These are phyloP conservation scores for Rhodosporidiobolus odoratus DNA, from an alignment of 768 basidiomycete genomes.

Conservation along the genomic window DNA sequence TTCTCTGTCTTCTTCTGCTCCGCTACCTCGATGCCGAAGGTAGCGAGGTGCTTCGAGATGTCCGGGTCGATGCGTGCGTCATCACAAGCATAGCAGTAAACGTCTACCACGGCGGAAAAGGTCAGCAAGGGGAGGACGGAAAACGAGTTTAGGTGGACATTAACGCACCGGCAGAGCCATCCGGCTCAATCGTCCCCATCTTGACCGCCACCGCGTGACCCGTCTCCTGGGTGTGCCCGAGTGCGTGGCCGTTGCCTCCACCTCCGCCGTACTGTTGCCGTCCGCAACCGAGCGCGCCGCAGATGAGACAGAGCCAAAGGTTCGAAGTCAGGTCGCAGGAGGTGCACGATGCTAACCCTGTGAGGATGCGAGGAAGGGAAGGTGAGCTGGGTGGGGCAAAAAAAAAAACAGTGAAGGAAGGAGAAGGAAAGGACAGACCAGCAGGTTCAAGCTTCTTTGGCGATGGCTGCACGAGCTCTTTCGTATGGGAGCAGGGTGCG, in stretches of 20 bases:
- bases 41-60: conserved; percentile 63
- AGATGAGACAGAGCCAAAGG: conserved; percentile 90
- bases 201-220: conserved; percentile 82
- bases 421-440: conserved; percentile 48
- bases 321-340: conserved; percentile 83
- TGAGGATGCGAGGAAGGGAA: neutral
- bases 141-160: neutral
- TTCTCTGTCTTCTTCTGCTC: conserved; percentile 87
- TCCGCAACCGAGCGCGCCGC: conserved; percentile 85
- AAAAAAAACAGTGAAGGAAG: conserved; percentile 9
- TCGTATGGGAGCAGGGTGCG: conserved; percentile 72
- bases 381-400: too few relatives aligned
- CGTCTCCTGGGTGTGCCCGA: conserved; percentile 67
- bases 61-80: conserved; percentile 75
- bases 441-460: conserved; percentile 53
- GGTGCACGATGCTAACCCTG: conserved; percentile 74
- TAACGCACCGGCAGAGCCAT: conserved; percentile 76
- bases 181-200: conserved; percentile 91
- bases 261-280: conserved; percentile 60
- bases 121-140: neutral
- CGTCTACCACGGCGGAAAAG: conserved; percentile 53
- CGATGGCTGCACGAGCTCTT: conserved; percentile 54
- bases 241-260: conserved; percentile 80
- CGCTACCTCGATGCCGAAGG: conserved; percentile 81
- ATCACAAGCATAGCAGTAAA: conserved; percentile 88